A percentile compares a stretch with the other conserved stretches of the same genome.
Conservation (phyloP, 768 basidiomycete species). For the Dacryopinax primogenitus region DNA sequence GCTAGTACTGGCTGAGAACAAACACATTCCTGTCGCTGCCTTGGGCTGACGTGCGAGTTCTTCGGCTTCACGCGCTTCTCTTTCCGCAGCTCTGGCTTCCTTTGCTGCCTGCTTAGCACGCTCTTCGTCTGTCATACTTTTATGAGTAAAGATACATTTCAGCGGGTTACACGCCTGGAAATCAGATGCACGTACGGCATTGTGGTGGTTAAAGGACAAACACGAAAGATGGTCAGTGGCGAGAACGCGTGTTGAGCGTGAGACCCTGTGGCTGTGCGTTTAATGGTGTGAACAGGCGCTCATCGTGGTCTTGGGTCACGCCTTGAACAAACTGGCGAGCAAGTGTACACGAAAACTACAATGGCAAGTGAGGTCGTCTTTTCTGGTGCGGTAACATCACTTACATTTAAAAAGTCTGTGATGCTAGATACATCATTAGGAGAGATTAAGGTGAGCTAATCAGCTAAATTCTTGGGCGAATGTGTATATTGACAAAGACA, state of each 20-base stretch:
- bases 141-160: background rate
- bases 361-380: background rate
- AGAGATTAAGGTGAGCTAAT: slow-evolving; percentile 64
- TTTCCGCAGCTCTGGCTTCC: slow-evolving; percentile 5
- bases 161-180: background rate
- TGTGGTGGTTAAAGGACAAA: background rate
- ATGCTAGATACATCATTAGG: slow-evolving; percentile 90
- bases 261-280: background rate
- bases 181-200: background rate
- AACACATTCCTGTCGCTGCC: background rate
- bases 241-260: too few relatives aligned
- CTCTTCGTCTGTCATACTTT: slow-evolving; percentile 6
- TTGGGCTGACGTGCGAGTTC: background rate
- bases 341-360: background rate
- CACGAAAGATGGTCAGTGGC: background rate
- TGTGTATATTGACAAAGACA: slow-evolving; percentile 25
- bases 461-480: background rate
- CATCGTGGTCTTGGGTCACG: too few relatives aligned
- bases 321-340: too few relatives aligned
- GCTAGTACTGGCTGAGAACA: background rate
- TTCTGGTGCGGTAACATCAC: background rate
- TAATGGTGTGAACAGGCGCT: background rate
- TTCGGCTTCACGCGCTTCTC: slow-evolving; percentile 1
- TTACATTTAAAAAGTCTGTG: slow-evolving; percentile 49
- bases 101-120: slow-evolving; percentile 5